phyloP scores from a whole-genome alignment of 305 asterid genomes.

The Solanum hybrid region DNA sequence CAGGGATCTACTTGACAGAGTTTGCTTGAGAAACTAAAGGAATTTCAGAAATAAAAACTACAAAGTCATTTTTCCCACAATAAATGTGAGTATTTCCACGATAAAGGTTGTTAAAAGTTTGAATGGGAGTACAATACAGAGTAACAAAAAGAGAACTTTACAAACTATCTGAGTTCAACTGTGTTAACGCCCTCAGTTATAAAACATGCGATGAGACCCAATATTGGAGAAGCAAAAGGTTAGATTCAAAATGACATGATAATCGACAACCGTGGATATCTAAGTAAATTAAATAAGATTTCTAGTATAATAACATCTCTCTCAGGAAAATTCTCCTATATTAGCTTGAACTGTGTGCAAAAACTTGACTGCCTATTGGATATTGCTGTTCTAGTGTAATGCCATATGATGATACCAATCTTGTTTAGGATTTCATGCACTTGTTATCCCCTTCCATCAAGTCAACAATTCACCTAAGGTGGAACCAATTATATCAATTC shows the following conservation, averaged over 20 bases:
- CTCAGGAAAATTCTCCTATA: background rate
- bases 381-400: background rate
- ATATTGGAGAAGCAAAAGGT: background rate
- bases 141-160: background rate
- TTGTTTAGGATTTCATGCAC: background rate
- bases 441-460: background rate
- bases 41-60: background rate
- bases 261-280: background rate
- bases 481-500: background rate
- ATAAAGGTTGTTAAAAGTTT: background rate
- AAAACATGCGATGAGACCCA: background rate
- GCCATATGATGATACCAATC: background rate
- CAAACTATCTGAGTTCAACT: slow-evolving; percentile 1
- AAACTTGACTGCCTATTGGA: background rate
- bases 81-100: background rate
- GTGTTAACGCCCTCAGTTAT: background rate
- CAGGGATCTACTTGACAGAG: background rate
- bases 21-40: background rate
- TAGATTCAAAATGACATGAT: background rate
- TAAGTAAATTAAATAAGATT: background rate
- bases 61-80: background rate
- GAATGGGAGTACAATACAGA: background rate
- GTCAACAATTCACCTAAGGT: background rate
- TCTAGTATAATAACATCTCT: background rate
- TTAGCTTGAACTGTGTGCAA: background rate